Evolutionary conservation across 23 red algal genomes (phyloP).

Genomic region (Gracilaria gracilis): DNA sequence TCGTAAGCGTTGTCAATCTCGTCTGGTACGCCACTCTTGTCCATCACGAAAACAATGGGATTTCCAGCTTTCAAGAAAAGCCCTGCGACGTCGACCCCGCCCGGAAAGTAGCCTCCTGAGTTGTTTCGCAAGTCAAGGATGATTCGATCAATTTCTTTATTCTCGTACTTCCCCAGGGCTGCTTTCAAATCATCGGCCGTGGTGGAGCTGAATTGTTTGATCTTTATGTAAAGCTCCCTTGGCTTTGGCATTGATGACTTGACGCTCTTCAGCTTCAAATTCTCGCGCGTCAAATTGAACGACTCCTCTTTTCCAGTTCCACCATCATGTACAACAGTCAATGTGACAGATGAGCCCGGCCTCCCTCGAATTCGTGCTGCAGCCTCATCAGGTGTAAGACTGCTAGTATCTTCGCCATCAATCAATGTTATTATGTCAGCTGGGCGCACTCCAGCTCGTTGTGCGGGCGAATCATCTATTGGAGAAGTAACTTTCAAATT

Average conservation of each 20-base stretch:
- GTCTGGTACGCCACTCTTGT: slow-evolving; percentile 78
- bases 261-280: slow-evolving; percentile 70
- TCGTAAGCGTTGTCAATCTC: slow-evolving; percentile 66
- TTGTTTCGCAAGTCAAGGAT: slow-evolving; percentile 97
- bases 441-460: slow-evolving; percentile 72
- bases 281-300: slow-evolving; percentile 61
- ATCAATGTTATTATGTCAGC: slow-evolving; percentile 79
- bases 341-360: slow-evolving; percentile 58
- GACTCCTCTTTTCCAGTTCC: slow-evolving; percentile 43
- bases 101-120: slow-evolving; percentile 96
- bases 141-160: slow-evolving; percentile 37
- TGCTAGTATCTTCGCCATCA: slow-evolving; percentile 82
- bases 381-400: slow-evolving; percentile 90
- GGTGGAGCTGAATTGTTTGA: slow-evolving; percentile 87
- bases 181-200: slow-evolving; percentile 82
- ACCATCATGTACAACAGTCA: slow-evolving; percentile 61
- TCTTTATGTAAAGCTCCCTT: slow-evolving; percentile 73
- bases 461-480: slow-evolving; percentile 84
- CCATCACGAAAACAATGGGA: slow-evolving; percentile 81
- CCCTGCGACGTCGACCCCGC: slow-evolving; percentile 89
- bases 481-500: slow-evolving; percentile 53
- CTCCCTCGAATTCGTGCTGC: slow-evolving; percentile 86
- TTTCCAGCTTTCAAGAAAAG: slow-evolving; percentile 83
- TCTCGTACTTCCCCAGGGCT: slow-evolving; percentile 45
- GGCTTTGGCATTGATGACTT: slow-evolving; percentile 40